Conservation (phyloP, 1,139 yeast genomes). For the Geotrichum candidum region DNA sequence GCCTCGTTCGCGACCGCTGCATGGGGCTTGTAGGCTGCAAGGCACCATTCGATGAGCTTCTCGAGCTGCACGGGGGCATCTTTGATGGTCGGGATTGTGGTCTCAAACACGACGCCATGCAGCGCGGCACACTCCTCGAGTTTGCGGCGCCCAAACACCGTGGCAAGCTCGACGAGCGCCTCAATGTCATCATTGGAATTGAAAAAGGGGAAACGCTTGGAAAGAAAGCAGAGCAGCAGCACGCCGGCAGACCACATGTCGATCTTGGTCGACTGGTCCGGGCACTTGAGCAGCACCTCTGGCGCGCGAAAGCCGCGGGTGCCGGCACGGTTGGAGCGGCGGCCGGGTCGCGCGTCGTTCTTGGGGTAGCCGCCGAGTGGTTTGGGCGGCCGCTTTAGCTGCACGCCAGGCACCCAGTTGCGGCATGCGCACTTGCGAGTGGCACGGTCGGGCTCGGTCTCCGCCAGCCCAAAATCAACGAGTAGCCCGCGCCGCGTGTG, state of each 20-base stretch:
- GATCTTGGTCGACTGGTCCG: slow-evolving; percentile 72
- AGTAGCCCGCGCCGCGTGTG: slow-evolving; percentile 71
- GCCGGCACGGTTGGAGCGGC: slow-evolving; percentile 96
- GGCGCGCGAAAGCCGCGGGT: slow-evolving; percentile 96
- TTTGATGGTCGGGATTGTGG: slow-evolving; percentile 41
- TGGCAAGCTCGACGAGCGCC: slow-evolving; percentile 77
- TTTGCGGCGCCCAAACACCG: slow-evolving; percentile 73
- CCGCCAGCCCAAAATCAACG: slow-evolving; percentile 92
- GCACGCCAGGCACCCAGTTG: background rate
- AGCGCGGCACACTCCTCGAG: slow-evolving; percentile 71
- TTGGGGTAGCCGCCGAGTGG: slow-evolving; percentile 32
- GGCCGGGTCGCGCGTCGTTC: slow-evolving; percentile 56
- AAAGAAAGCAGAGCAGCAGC: slow-evolving; percentile 63
- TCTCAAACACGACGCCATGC: slow-evolving; percentile 85
- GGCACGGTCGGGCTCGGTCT: slow-evolving; percentile 26
- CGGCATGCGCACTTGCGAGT: slow-evolving; percentile 10
- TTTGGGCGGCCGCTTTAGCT: slow-evolving; percentile 4
- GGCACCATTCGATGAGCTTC: slow-evolving; percentile 38
- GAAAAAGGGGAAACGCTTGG: slow-evolving; percentile 78
- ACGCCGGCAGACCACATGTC: slow-evolving; percentile 95
- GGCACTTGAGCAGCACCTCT: slow-evolving; percentile 82
- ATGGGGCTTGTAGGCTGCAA: slow-evolving; percentile 20
- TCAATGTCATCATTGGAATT: slow-evolving; percentile 89
- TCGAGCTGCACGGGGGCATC: slow-evolving; percentile 8
- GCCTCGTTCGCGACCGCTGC: slow-evolving; percentile 23